These are phyloP conservation scores for Agaricales sp. DNA, from an alignment of 1,284 basidiomycete genomes.

Conservation along the genomic window DNA sequence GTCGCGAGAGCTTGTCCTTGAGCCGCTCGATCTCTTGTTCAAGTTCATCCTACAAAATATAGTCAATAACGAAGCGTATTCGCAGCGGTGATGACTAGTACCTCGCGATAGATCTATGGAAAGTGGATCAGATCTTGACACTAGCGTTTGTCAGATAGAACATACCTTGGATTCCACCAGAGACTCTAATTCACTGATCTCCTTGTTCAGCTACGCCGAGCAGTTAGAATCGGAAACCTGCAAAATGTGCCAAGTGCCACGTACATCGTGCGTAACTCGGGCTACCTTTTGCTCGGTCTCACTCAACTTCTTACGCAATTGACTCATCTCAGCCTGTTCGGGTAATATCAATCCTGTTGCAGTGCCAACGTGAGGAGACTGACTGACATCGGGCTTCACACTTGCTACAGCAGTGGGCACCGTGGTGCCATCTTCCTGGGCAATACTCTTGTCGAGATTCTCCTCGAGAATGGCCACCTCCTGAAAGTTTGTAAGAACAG, in stretches of 20 bases:
- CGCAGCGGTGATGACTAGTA: conserved; percentile 17
- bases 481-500: conserved; percentile 24
- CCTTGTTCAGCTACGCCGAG: conserved; percentile 65
- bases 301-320: conserved; percentile 53
- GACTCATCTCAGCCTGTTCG: conserved; percentile 51
- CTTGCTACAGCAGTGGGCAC: conserved; percentile 13
- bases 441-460: conserved; percentile 56
- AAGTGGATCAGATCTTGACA: conserved; percentile 6
- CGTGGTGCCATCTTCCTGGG: conserved; percentile 35
- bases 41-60: conserved; percentile 60
- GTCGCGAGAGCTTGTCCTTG: conserved; percentile 55
- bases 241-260: conserved; percentile 14
- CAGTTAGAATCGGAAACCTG: conserved; percentile 6
- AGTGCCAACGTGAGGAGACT: conserved; percentile 27
- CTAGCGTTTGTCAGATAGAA: neutral
- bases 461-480: conserved; percentile 66
- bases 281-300: conserved; percentile 68
- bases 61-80: conserved; percentile 1
- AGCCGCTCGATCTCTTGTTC: conserved; percentile 75
- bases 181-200: conserved; percentile 82
- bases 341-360: conserved; percentile 27
- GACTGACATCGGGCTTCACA: conserved; percentile 18
- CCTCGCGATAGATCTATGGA: conserved; percentile 77
- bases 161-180: conserved; percentile 81
- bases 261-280: conserved; percentile 59